Percentiles rank a stretch among this genome's conserved stretches.
These are phyloP conservation scores for Hypoxylon sp. DNA, from an alignment of 2,329 filamentous ascomycete genomes.

Conservation along the genomic window DNA sequence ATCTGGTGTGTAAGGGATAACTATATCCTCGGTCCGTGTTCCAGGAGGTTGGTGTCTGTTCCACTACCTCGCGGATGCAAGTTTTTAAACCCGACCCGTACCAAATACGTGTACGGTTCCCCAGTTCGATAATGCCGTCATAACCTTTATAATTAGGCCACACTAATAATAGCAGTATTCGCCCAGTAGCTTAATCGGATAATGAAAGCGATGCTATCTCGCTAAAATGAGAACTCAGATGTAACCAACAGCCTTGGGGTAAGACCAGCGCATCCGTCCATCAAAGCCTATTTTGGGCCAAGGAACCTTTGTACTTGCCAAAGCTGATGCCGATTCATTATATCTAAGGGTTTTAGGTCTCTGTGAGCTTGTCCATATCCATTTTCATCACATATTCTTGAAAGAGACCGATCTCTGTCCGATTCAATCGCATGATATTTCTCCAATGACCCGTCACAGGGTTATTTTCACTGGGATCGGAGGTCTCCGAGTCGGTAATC, in stretches of 20 bases:
- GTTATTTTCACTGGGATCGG: conserved; percentile 3
- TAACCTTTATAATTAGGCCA: neutral
- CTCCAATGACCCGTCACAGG: conserved; percentile 11
- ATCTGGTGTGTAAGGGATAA: conserved; percentile 2
- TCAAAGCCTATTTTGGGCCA: neutral
- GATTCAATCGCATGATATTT: neutral
- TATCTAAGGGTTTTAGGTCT: neutral
- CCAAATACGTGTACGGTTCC: neutral
- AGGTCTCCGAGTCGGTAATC: conserved; percentile 2
- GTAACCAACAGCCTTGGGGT: neutral
- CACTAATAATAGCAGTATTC: conserved; percentile 13
- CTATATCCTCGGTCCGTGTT: conserved; percentile 35
- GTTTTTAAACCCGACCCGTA: neutral
- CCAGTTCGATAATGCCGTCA: conserved; percentile 17
- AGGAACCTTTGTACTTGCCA: neutral
- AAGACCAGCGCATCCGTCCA: neutral
- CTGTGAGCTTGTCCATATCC: neutral
- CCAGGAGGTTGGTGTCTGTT: neutral
- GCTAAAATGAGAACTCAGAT: conserved; percentile 6
- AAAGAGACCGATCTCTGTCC: neutral
- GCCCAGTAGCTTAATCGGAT: conserved; percentile 9
- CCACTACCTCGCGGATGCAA: conserved; percentile 9
- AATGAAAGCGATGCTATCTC: conserved; percentile 24
- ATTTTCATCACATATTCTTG: neutral
- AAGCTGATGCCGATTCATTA: neutral